These are phyloP conservation scores for Pyrrhoderma noxium DNA, from an alignment of 1,284 basidiomycete genomes.

Conservation along the genomic window DNA sequence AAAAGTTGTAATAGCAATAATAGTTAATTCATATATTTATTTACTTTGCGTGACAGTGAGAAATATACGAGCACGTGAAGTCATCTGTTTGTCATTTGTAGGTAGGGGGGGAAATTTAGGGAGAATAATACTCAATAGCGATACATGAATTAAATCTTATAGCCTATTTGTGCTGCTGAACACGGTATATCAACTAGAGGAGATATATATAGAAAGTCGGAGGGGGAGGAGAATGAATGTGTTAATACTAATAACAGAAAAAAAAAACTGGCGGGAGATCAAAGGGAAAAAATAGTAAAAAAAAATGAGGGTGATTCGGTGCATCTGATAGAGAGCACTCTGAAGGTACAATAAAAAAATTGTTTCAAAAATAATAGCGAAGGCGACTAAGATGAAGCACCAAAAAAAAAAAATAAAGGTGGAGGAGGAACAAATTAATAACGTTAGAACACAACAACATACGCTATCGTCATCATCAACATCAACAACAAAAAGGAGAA, in stretches of 20 bases:
- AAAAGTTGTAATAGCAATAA: too few relatives aligned
- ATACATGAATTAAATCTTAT: conserved; percentile 18
- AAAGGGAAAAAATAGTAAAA: conserved; percentile 7
- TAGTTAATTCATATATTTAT: too few relatives aligned
- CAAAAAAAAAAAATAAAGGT: conserved; percentile 1
- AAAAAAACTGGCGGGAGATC: conserved; percentile 4
- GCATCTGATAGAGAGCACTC: too few relatives aligned
- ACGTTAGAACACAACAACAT: conserved; percentile 9
- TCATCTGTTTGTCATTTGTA: too few relatives aligned
- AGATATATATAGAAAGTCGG: too few relatives aligned
- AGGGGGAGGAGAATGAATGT: conserved; percentile 13
- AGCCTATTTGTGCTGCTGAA: conserved; percentile 10
- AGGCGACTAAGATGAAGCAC: neutral
- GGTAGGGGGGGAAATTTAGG: too few relatives aligned
- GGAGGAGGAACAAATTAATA: conserved; percentile 5
- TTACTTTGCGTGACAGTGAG: too few relatives aligned
- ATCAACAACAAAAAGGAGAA: too few relatives aligned
- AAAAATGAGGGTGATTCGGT: neutral
- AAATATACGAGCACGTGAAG: too few relatives aligned
- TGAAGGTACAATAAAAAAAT: too few relatives aligned
- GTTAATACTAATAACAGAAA: conserved; percentile 14
- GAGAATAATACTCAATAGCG: conserved; percentile 12
- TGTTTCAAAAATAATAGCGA: too few relatives aligned
- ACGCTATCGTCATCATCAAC: neutral
- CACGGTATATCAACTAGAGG: conserved; percentile 6